Conservation (phyloP, 169 alveolate genomes). For the Plasmodium malariae region DNA sequence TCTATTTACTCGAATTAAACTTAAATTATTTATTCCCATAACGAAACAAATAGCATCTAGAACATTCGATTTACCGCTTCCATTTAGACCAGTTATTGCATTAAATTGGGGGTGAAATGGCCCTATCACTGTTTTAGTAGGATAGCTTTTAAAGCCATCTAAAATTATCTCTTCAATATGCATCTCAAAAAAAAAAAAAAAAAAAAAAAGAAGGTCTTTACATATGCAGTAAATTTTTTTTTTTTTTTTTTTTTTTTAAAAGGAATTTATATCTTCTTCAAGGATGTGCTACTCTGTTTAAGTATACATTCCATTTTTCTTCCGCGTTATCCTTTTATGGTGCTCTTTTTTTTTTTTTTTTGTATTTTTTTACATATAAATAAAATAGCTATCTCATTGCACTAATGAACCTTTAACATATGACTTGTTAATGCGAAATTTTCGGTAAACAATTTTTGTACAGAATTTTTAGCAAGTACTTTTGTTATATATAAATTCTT, state of each 20-base stretch:
- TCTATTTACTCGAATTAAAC: constrained; percentile 94
- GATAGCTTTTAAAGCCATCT: constrained; percentile 97
- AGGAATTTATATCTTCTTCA: too few species aligned
- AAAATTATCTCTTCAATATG: constrained; percentile 95
- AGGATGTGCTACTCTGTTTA: too few species aligned
- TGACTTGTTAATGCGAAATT: too few species aligned
- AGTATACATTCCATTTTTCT: too few species aligned
- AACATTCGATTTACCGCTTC: constrained; percentile 99
- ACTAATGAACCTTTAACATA: too few species aligned
- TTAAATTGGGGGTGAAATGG: constrained; percentile 98
- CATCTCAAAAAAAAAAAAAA: constrained; percentile 85
- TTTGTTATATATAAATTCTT: too few species aligned
- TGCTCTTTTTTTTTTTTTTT: too few species aligned
- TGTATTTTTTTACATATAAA: too few species aligned
- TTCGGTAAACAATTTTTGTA: too few species aligned
- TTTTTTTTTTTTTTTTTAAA: background rate
- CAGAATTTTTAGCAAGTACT: too few species aligned
- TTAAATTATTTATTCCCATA: constrained; percentile 93
- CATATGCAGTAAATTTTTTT: background rate
- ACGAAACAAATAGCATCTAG: constrained; percentile 98
- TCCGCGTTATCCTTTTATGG: too few species aligned
- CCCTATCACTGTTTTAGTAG: constrained; percentile 92
- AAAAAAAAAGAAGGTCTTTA: background rate
- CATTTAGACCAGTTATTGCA: constrained; percentile 99
- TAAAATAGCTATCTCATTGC: too few species aligned